phyloP scores from a whole-genome alignment of 768 basidiomycete genomes.

The Lentinula boryana region DNA sequence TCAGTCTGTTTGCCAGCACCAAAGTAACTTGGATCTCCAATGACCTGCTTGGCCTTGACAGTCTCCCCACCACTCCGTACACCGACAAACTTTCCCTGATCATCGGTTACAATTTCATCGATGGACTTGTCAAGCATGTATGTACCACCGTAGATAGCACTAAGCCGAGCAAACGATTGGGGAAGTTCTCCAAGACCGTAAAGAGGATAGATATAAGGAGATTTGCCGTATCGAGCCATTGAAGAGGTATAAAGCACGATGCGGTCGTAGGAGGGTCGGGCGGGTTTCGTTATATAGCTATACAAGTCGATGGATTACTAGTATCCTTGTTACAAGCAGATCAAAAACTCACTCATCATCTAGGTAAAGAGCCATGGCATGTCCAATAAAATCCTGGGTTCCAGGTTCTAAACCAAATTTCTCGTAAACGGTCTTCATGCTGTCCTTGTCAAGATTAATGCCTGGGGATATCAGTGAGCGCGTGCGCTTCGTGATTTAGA shows the following conservation, averaged over 20 bases:
- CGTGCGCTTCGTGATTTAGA: background rate
- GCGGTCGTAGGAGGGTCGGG: conserved; percentile 86
- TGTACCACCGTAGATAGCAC: conserved; percentile 97
- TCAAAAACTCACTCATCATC: conserved; percentile 81
- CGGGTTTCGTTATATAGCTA: conserved; percentile 91
- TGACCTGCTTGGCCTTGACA: conserved; percentile 95
- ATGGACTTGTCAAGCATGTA: conserved; percentile 99
- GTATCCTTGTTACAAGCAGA: background rate
- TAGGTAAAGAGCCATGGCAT: conserved; percentile 97
- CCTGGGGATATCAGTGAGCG: conserved; percentile 37
- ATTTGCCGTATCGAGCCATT: conserved; percentile 99
- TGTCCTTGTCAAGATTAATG: conserved; percentile 81
- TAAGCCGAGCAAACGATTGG: conserved; percentile 96
- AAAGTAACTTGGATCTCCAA: conserved; percentile 98
- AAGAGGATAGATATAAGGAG: conserved; percentile 98
- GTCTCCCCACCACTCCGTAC: conserved; percentile 87
- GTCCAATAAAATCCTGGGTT: conserved; percentile 98
- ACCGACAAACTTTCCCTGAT: conserved; percentile 85
- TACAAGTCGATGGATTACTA: background rate
- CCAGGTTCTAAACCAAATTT: conserved; percentile 97
- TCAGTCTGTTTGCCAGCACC: conserved; percentile 60
- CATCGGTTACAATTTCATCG: conserved; percentile 83
- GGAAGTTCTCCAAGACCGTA: conserved; percentile 99
- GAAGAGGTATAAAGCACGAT: conserved; percentile 97
- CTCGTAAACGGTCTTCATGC: conserved; percentile 92